phyloP scores from a whole-genome alignment of 2,329 filamentous ascomycete genomes.

The Zopfia rhizophila region DNA sequence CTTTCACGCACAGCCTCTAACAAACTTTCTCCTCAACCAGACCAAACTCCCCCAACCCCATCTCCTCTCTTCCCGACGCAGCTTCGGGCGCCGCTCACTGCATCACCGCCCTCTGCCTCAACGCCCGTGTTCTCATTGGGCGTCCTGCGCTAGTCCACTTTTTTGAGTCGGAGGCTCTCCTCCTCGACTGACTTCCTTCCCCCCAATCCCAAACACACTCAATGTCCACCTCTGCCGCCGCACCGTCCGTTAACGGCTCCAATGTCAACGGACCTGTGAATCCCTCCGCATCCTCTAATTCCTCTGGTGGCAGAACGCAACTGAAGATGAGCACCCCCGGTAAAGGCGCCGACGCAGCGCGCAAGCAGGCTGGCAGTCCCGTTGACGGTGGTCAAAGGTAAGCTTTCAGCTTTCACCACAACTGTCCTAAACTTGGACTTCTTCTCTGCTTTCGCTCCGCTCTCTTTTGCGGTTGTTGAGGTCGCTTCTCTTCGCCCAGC shows the following conservation, averaged over 20 bases:
- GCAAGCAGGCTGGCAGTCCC: conserved; percentile 67
- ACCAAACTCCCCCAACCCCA: conserved; percentile 24
- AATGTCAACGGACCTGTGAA: conserved; percentile 45
- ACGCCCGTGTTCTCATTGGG: conserved; percentile 35
- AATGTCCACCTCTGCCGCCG: conserved; percentile 46
- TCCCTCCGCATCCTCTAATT: conserved; percentile 49
- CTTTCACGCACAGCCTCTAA: conserved; percentile 18
- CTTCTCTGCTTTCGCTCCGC: neutral
- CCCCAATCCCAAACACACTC: conserved; percentile 19
- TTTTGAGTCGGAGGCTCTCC: conserved; percentile 30
- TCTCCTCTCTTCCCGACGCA: conserved; percentile 29
- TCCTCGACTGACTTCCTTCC: conserved; percentile 26
- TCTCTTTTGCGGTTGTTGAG: conserved; percentile 2
- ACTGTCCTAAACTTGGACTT: neutral
- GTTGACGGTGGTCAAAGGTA: conserved; percentile 66
- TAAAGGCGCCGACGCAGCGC: conserved; percentile 63
- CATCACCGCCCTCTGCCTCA: conserved; percentile 13
- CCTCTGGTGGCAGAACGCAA: conserved; percentile 54
- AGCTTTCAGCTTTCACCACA: conserved; percentile 33
- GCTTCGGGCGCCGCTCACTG: conserved; percentile 28
- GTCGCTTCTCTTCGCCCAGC: conserved; percentile 14
- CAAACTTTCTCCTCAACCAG: conserved; percentile 21
- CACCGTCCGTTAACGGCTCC: conserved; percentile 41
- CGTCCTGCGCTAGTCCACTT: conserved; percentile 35
- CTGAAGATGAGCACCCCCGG: conserved; percentile 61